phyloP scores from a whole-genome alignment of 1,139 yeast species.

The Yarrowia galli region DNA sequence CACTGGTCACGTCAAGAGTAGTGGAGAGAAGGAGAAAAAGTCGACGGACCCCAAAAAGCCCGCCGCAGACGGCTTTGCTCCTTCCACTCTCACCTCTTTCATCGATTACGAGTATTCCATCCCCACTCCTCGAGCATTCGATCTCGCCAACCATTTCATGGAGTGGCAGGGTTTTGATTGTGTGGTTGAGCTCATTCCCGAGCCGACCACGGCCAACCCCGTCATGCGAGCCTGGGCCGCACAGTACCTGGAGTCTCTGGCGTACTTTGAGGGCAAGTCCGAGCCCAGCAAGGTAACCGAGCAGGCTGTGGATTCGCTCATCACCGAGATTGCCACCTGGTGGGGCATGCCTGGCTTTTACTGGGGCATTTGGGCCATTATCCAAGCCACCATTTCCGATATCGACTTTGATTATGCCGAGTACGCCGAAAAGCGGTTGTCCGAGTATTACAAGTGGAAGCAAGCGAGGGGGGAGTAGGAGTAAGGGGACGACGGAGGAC shows the following conservation, averaged over 20 bases:
- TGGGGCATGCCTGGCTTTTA: slow-evolving; percentile 85
- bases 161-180: slow-evolving; percentile 91
- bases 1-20: background rate
- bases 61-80: background rate
- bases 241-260: slow-evolving; percentile 48
- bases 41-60: background rate
- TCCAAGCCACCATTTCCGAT: slow-evolving; percentile 72
- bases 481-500: no score
- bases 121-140: slow-evolving; percentile 83
- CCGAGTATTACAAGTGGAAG: slow-evolving; percentile 78
- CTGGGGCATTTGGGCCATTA: slow-evolving; percentile 88
- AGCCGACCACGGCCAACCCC: slow-evolving; percentile 56
- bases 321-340: slow-evolving; percentile 64
- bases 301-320: slow-evolving; percentile 52
- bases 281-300: slow-evolving; percentile 41
- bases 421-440: slow-evolving; percentile 65
- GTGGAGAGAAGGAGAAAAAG: background rate
- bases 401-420: slow-evolving; percentile 76
- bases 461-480: background rate
- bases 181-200: slow-evolving; percentile 65
- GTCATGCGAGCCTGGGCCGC: slow-evolving; percentile 60
- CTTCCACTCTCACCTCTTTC: slow-evolving; percentile 56
- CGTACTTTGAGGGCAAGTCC: slow-evolving; percentile 39
- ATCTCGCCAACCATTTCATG: slow-evolving; percentile 83
- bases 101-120: slow-evolving; percentile 84